Evolutionary conservation across 495 filamentous ascomycete species (phyloP).

Genomic region (Acidomyces sp.): DNA sequence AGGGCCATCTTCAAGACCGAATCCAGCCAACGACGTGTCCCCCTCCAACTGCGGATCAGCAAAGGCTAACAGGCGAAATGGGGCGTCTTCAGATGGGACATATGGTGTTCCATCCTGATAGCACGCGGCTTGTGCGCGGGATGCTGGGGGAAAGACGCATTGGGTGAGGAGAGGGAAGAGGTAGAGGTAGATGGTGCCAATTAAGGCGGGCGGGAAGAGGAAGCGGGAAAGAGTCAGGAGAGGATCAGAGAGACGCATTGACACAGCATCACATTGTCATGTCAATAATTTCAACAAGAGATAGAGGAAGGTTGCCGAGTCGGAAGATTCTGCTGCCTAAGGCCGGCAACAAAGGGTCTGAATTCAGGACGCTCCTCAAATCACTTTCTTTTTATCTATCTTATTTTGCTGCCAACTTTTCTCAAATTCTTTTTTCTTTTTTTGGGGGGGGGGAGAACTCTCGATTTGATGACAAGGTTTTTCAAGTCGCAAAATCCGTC

Average conservation of each 20-base stretch:
- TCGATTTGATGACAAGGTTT: no score
- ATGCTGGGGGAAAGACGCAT: constrained; percentile 60
- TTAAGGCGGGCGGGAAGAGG: constrained; percentile 56
- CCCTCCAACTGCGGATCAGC: constrained; percentile 94
- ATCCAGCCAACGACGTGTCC: constrained; percentile 61
- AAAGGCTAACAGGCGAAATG: constrained; percentile 78
- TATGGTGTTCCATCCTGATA: neutral
- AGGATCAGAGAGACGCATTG: constrained; percentile 31
- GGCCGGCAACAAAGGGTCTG: no score
- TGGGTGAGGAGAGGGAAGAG: constrained; percentile 70
- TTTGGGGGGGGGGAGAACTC: no score
- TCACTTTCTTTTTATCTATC: no score
- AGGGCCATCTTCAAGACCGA: constrained; percentile 26
- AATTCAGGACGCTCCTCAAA: no score
- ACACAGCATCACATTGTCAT: constrained; percentile 16
- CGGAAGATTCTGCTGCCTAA: no score
- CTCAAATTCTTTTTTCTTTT: no score
- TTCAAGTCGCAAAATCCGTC: no score
- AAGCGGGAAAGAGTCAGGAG: constrained; percentile 30
- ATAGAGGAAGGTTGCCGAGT: neutral
- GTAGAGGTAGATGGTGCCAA: constrained; percentile 67
- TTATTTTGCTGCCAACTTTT: no score
- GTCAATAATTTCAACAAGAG: neutral
- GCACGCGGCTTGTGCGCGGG: constrained; percentile 24
- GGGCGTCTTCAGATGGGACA: constrained; percentile 32